phyloP scores from a whole-genome alignment of 176 grass and related monocot species.

The Guadua angustifolia region DNA sequence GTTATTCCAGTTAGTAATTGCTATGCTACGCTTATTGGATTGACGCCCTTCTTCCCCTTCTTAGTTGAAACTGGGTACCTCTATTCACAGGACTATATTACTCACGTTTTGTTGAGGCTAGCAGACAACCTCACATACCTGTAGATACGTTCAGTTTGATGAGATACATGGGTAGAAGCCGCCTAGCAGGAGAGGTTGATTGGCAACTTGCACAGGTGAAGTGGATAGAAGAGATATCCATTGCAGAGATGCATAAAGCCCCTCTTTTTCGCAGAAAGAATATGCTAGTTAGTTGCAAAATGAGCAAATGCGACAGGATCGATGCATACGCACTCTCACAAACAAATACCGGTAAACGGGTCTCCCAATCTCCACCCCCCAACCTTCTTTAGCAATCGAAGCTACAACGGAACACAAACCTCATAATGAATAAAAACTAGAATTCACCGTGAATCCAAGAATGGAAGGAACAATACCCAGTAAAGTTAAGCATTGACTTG shows the following conservation, averaged over 20 bases:
- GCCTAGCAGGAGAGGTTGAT: background rate
- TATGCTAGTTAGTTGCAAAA: conserved; percentile 3
- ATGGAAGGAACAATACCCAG: background rate
- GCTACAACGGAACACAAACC: too few relatives aligned
- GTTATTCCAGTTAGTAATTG: background rate
- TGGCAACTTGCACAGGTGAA: background rate
- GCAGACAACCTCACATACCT: background rate
- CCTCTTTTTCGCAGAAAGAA: background rate
- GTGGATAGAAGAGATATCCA: conserved; percentile 17
- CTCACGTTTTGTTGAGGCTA: background rate
- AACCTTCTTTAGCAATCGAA: too few relatives aligned
- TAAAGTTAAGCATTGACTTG: background rate
- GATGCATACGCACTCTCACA: too few relatives aligned
- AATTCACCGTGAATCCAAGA: background rate
- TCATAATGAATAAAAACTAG: background rate
- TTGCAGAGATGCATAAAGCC: conserved; percentile 22
- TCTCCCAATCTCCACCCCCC: too few relatives aligned
- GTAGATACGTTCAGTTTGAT: background rate
- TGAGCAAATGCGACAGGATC: background rate
- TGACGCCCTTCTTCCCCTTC: background rate
- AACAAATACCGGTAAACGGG: too few relatives aligned
- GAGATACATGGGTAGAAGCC: background rate
- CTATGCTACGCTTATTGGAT: background rate
- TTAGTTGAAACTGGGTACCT: background rate
- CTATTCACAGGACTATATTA: too few relatives aligned